Percentiles rank a stretch among this genome's conserved stretches.
Evolutionary conservation across 768 basidiomycete species (phyloP).

Genomic region (Tulasnella sp.): DNA sequence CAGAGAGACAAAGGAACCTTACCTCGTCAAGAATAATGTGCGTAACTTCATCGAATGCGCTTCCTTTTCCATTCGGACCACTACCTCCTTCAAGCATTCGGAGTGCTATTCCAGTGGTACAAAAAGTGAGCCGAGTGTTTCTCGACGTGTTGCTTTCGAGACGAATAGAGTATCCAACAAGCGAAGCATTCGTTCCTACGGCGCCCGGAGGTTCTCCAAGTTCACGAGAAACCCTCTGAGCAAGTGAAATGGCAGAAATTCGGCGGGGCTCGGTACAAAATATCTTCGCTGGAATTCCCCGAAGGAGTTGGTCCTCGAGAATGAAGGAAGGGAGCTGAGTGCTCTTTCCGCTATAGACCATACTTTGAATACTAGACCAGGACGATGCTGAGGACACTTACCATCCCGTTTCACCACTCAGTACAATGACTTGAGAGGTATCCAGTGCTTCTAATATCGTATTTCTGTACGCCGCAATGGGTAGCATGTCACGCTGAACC

Average conservation of each 20-base stretch:
- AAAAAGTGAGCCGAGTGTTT: constrained; percentile 67
- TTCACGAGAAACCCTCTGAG: constrained; percentile 87
- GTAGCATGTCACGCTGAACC: constrained; percentile 63
- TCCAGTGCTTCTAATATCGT: constrained; percentile 60
- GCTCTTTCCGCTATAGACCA: constrained; percentile 70
- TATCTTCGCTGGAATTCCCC: constrained; percentile 75
- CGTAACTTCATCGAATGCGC: constrained; percentile 89
- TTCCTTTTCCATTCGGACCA: constrained; percentile 53
- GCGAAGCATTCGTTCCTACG: constrained; percentile 60
- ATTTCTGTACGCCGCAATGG: constrained; percentile 72
- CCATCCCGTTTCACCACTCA: constrained; percentile 77
- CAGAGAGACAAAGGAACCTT: constrained; percentile 13
- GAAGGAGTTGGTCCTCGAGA: constrained; percentile 73
- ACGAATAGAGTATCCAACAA: constrained; percentile 91
- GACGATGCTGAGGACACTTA: constrained; percentile 22
- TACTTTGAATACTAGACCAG: constrained; percentile 20
- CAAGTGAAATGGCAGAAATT: constrained; percentile 91
- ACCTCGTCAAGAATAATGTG: constrained; percentile 96
- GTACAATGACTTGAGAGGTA: constrained; percentile 66
- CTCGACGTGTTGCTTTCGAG: constrained; percentile 75
- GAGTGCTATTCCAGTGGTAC: constrained; percentile 89
- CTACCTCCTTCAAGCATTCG: constrained; percentile 90
- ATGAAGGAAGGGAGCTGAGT: constrained; percentile 93
- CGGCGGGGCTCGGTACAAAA: constrained; percentile 91
- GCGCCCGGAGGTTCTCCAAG: constrained; percentile 71